Conservation (phyloP, 768 basidiomycete genomes). For the Peribolospora kevripleyi region DNA sequence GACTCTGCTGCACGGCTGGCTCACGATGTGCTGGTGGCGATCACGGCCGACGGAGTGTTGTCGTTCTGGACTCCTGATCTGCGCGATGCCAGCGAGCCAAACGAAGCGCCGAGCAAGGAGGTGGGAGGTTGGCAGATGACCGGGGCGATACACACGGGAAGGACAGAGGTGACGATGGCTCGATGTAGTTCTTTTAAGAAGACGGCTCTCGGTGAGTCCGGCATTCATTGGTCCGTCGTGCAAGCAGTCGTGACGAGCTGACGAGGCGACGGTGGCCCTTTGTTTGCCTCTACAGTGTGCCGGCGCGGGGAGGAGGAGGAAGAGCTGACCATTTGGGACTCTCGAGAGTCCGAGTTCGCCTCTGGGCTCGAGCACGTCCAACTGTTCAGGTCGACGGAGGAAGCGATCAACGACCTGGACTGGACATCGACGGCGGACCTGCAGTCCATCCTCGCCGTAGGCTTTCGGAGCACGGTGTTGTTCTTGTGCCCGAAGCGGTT, state of each 20-base stretch:
- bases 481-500: slow-evolving; percentile 81
- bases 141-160: slow-evolving; percentile 34
- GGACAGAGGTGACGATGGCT: slow-evolving; percentile 39
- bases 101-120: slow-evolving; percentile 19
- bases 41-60: slow-evolving; percentile 51
- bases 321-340: slow-evolving; percentile 92
- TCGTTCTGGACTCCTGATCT: slow-evolving; percentile 49
- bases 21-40: slow-evolving; percentile 49
- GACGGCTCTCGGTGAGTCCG: slow-evolving; percentile 51
- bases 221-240: background rate
- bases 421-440: slow-evolving; percentile 69
- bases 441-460: slow-evolving; percentile 75
- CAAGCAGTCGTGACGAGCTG: too few species aligned
- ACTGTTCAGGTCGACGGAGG: slow-evolving; percentile 30
- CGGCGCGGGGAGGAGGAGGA: slow-evolving; percentile 35
- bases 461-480: slow-evolving; percentile 51
- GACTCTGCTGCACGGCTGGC: background rate
- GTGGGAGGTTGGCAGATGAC: slow-evolving; percentile 38
- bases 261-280: too few species aligned
- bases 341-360: slow-evolving; percentile 75
- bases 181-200: slow-evolving; percentile 79
- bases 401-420: slow-evolving; percentile 46
- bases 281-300: background rate
- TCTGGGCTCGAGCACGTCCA: slow-evolving; percentile 58
- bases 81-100: background rate